Percentiles rank a stretch among this genome's conserved stretches.
phyloP scores from a whole-genome alignment of 768 basidiomycete genomes.

The Infundibulicybe gibba region DNA sequence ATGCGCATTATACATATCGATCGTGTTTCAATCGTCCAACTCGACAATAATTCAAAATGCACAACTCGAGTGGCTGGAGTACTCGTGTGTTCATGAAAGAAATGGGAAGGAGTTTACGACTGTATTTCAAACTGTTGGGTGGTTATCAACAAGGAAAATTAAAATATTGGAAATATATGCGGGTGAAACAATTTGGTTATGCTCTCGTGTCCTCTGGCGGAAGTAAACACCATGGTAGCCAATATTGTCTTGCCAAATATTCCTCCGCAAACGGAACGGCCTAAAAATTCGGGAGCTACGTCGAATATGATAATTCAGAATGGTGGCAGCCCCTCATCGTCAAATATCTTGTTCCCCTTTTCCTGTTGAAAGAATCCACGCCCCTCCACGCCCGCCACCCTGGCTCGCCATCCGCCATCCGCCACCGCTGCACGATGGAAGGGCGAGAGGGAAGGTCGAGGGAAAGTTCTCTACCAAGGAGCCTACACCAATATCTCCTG shows the following conservation, averaged over 20 bases:
- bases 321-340: conserved; percentile 13
- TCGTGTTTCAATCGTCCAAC: conserved; percentile 41
- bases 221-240: conserved; percentile 32
- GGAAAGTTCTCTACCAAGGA: conserved; percentile 49
- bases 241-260: conserved; percentile 21
- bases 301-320: conserved; percentile 15
- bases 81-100: background rate
- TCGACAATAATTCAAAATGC: conserved; percentile 9
- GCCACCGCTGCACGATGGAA: conserved; percentile 21
- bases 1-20: conserved; percentile 26
- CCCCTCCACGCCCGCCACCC: conserved; percentile 13
- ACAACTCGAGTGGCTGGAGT: conserved; percentile 4
- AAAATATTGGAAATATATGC: background rate
- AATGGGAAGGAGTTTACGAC: background rate
- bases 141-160: background rate
- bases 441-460: conserved; percentile 17
- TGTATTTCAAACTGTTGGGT: background rate
- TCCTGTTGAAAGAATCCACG: conserved; percentile 13
- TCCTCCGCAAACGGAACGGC: conserved; percentile 25
- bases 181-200: conserved; percentile 9
- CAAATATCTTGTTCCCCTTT: conserved; percentile 19
- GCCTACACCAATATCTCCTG: conserved; percentile 44
- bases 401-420: conserved; percentile 11
- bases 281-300: conserved; percentile 1
- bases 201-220: too few relatives aligned